phyloP scores from a whole-genome alignment of 306 rosid species.

The Cucumis cinereus region DNA sequence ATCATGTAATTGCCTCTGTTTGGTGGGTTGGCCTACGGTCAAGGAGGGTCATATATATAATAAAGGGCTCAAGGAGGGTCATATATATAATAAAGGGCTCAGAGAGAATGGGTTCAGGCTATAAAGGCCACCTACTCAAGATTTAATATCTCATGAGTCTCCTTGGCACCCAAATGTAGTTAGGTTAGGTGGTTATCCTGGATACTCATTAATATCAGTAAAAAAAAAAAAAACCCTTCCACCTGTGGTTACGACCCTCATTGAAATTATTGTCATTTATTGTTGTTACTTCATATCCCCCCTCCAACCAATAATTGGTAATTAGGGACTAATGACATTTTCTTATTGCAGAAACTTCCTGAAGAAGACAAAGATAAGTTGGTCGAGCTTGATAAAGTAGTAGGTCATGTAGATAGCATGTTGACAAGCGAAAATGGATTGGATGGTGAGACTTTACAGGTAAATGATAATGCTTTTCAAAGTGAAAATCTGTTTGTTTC shows the following conservation, averaged over 20 bases:
- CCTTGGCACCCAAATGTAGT: too few species aligned
- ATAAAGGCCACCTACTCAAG: too few species aligned
- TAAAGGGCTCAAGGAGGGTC: too few species aligned
- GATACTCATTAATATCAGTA: too few species aligned
- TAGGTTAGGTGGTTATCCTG: too few species aligned
- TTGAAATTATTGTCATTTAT: background rate
- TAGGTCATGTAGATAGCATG: slow-evolving; percentile 25
- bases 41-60: too few species aligned
- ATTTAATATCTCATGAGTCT: too few species aligned
- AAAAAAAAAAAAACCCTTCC: too few species aligned
- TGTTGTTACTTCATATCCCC: background rate
- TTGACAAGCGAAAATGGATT: slow-evolving; percentile 23
- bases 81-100: too few species aligned
- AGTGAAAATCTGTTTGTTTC: slow-evolving; percentile 9
- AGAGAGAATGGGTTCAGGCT: too few species aligned
- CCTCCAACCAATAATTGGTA: background rate
- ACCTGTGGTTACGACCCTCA: background rate
- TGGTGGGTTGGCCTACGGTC: too few species aligned
- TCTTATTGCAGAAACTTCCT: slow-evolving; percentile 44
- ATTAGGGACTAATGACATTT: background rate
- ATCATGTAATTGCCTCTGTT: background rate
- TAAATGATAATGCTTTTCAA: slow-evolving; percentile 20
- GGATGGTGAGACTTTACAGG: slow-evolving; percentile 58
- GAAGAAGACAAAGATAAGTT: slow-evolving; percentile 30
- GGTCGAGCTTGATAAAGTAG: slow-evolving; percentile 30